Evolutionary conservation across 495 filamentous ascomycete genomes (phyloP), one percentile per base, ranked within the genome.

Genomic region (Trichocladium antarcticum): DNA sequence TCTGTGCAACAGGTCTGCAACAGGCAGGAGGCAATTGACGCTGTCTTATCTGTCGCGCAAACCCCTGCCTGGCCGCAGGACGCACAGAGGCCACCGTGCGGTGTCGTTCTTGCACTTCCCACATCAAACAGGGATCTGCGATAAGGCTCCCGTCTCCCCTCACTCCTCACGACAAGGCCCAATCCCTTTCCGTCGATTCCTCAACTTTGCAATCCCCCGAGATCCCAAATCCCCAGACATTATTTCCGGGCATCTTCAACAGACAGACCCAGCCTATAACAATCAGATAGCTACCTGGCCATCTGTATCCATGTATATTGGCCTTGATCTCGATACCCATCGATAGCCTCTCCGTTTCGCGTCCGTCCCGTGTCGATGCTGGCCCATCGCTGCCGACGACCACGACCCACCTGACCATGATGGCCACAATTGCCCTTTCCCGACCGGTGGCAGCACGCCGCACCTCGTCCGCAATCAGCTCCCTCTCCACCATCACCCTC

Each of bases 341-440:
- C 10, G 27, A 5, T 29, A 10, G 9, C 10, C 10, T 2, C 31
- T 32, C 31, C 31, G 5, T 32, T 10, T 14, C 7, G 31, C 12
- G 9, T 14, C 31, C 31, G 12, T 14, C 36, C 32, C 44, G 32
- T 28, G 44, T 38, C 21, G 45, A 38, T 47, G 35, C 45, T 38
- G 35, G 22, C 8, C 16, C 45, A 20, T 29, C 36, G 3, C 45
- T 28, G 24, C 32, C 29, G 5, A 1, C 35, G 21, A 47, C 35
- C 16, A 15, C 22, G 34, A 17, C 5, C 37, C 16, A 20, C 16
- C 37, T 4, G 6, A 28, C 37, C 22, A 54, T 56, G 40, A 76
- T 78, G 74, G 66, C 76, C 35, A 72, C 76, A 41, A 69, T 78
- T 59, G 68, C 74, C 29, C 68, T 77, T 8, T 66, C 75, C 19